Percentiles rank a stretch among this genome's conserved stretches.
phyloP scores from a whole-genome alignment of 768 basidiomycete species.

The Collybiopsis luxurians region DNA sequence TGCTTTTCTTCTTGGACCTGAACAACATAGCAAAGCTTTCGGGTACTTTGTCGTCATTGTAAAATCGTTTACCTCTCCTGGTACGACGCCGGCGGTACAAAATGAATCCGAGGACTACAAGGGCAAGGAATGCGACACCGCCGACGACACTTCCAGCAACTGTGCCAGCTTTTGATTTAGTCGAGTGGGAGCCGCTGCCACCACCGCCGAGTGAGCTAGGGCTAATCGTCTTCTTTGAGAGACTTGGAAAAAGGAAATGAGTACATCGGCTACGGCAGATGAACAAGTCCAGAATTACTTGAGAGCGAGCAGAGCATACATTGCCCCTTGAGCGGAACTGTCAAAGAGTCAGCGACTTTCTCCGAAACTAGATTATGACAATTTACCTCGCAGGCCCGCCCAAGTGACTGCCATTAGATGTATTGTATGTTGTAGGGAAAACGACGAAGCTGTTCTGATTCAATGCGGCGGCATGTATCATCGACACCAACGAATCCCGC shows the following conservation, averaged over 20 bases:
- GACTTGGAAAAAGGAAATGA: conserved; percentile 7
- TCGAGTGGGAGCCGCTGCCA: no score
- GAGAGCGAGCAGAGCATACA: conserved; percentile 11
- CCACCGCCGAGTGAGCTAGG: not conserved
- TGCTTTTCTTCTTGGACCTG: no score
- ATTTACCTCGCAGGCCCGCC: not conserved
- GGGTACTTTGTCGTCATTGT: no score
- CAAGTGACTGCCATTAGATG: not conserved
- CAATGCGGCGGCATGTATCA: conserved; percentile 3
- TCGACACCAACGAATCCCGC: not conserved
- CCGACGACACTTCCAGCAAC: conserved; percentile 16
- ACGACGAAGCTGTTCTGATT: not conserved
- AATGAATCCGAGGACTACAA: conserved; percentile 7
- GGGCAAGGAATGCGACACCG: conserved; percentile 1
- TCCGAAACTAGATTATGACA: no score
- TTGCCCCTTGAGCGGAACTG: conserved; percentile 10
- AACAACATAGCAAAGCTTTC: no score
- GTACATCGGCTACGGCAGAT: no score
- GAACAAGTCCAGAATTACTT: conserved; percentile 14
- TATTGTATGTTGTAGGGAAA: conserved; percentile 7
- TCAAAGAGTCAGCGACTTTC: not conserved
- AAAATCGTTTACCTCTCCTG: not conserved
- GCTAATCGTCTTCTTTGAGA: not conserved
- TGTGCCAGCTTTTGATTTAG: not conserved
- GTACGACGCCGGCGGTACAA: conserved; percentile 11